Evolutionary conservation across 2,329 filamentous ascomycete genomes (phyloP).

Genomic region (Trichoderma atrobrunneum): DNA sequence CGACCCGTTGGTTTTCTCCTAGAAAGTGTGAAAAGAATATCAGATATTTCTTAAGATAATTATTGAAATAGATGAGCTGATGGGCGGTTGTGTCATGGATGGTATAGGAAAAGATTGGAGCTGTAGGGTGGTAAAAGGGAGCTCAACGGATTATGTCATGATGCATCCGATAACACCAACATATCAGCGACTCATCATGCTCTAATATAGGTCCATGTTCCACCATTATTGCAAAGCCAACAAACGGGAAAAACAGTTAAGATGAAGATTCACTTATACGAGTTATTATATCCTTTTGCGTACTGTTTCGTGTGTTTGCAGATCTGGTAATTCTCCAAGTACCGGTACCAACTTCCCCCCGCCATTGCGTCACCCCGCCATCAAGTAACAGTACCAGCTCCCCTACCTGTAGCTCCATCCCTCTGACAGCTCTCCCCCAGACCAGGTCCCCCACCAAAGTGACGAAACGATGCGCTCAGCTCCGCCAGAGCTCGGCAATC

Average conservation of each 20-base stretch:
- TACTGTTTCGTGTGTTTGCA: neutral
- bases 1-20: too few species aligned
- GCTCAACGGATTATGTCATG: neutral
- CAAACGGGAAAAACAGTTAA: neutral
- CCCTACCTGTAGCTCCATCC: too few species aligned
- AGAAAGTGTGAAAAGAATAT: too few species aligned
- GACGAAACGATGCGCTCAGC: conserved; percentile 32
- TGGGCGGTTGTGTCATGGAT: too few species aligned
- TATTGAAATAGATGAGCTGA: too few species aligned
- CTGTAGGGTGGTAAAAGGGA: neutral
- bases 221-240: neutral
- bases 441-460: conserved; percentile 20
- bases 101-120: neutral
- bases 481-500: conserved; percentile 28
- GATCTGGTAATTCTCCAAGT: neutral
- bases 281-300: too few species aligned
- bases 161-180: neutral
- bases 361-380: neutral
- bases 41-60: too few species aligned
- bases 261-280: neutral
- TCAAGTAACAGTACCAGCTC: neutral
- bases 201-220: neutral
- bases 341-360: neutral
- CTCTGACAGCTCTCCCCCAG: neutral
- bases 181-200: neutral